Base-by-base conservation (phyloP, 2,329 filamentous ascomycete species). In the Alternaria postmessia region DNA sequence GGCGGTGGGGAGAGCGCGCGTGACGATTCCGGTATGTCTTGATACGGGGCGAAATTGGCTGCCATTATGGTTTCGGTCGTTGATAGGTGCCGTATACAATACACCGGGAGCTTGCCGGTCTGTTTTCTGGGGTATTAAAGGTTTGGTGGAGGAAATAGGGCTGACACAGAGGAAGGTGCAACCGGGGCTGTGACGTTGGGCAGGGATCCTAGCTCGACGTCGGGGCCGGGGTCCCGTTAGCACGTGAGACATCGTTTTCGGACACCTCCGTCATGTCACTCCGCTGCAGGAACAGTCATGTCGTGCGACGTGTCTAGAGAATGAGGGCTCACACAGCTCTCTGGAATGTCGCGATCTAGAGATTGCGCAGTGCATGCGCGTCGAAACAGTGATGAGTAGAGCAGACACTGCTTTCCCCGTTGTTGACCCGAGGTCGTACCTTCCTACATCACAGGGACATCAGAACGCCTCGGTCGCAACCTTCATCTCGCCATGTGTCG, bases 31-130 rank as follows among this genome's bases (percentile, higher is more conserved):
- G 95, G 95, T 49, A 91, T 91, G 79, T 94, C 94, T 83, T 98
- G 95, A 81, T 98, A 99, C 38, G 95, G 95, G 46, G 95, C 95
- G 78, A 98, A 99, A 82, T 97, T 72, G 30, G 74, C 67, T 14
- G 67, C 68, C 74, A 77, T 78, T 16, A 26, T 49, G 1, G 1
- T n/a, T 24, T 7, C 7, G 4, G 20, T 11, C 9, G 3, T 48
- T 3, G 30, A 18, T 0, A 9, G 24, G 8, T 24, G 20, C 16
- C 22, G 22, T 62, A 36, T 44, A 26, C 34, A 3, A 42, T 41
- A 12, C 46, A 20, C 36, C 3, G 9, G 46, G 0, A 26, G 22
- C n/a, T 36, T n/a, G n/a, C 7, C 9, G 30, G 30, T 32, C 47
- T 47, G 28, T 43, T 57, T 7, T 1, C 41, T 14, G 22, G 20